Evolutionary conservation across 208 protist species (phyloP).

Genomic region (Acanthamoeba culbertsoni): DNA sequence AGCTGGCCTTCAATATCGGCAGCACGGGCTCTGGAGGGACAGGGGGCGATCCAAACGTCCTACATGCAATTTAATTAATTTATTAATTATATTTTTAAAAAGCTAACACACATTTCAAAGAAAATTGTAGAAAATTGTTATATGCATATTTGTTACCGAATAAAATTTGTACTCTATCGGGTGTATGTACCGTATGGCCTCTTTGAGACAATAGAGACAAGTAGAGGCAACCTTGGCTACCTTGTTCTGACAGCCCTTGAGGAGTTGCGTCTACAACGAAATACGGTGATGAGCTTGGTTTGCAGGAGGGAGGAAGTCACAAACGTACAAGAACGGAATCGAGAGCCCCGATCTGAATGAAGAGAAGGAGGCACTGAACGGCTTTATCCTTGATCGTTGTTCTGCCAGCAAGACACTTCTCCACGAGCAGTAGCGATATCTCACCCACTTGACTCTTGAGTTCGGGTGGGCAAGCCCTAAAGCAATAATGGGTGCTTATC

Average conservation of each 20-base stretch:
- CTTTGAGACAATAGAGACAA: neutral
- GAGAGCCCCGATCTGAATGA: neutral
- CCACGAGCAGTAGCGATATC: neutral
- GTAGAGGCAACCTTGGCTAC: neutral
- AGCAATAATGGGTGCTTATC: too few relatives aligned
- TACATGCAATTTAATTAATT: neutral
- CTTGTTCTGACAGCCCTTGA: slow-evolving; percentile 38
- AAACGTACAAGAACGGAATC: neutral
- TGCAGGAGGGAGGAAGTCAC: neutral
- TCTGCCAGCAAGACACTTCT: slow-evolving; percentile 27
- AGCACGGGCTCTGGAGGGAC: neutral
- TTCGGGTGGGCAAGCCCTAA: neutral
- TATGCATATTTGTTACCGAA: neutral
- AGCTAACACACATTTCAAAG: too few relatives aligned
- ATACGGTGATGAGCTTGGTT: neutral
- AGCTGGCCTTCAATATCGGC: slow-evolving; percentile 22
- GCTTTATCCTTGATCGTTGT: slow-evolving; percentile 19
- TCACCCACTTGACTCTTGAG: neutral
- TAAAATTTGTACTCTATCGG: neutral
- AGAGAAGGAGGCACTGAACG: neutral
- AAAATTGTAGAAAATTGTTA: neutral
- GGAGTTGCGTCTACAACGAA: neutral
- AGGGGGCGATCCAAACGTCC: neutral
- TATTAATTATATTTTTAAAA: too few relatives aligned
- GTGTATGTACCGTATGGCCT: neutral